Base-by-base conservation (phyloP, 345 rosid species). In the Linum lewisii region DNA sequence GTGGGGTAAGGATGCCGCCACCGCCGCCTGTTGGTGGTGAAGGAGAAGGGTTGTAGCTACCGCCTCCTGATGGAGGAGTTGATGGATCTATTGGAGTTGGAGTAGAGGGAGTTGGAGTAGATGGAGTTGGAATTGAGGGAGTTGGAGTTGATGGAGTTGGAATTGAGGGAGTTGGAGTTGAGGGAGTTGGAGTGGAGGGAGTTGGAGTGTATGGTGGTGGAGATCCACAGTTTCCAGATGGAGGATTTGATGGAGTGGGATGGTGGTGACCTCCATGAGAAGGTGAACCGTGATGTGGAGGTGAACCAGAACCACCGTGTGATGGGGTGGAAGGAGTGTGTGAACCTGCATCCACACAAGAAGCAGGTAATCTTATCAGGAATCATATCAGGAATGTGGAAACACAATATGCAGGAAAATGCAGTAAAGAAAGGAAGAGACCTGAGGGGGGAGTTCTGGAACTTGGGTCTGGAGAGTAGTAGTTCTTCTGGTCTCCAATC, bases 391-490 rank as follows among this genome's bases (percentile, higher is more conserved):
- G 34, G 34, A 29, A 29, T 29, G 34, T 29, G 34, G 32, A 29
- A 29, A 29, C 34, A 29, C 34, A n/a, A n/a, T n/a, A n/a, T n/a
- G n/a, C n/a, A n/a, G n/a, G n/a, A n/a, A n/a, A n/a, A n/a, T n/a
- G n/a, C n/a, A 29, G 34, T 29, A 29, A 8, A 29, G 34, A 29
- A 20, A 26, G 21, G 38, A 24, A 61, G 15, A 11, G 60, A 77
- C 79, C 75, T 47, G 78, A 10, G 18, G 90, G 82, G 49, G 86
- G 88, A 72, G 75, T 72, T 64, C 81, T 73, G 3, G 79, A n/a
- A 54, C 60, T 66, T 3, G 91, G 90, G 69, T 74, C 88, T 45
- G 90, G 89, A 53, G 82, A 58, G 75, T 79, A 84, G 77, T 72
- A 85, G 71, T 71, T 86, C 82, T 86, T 84, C 15, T 77, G 58